Conservation (phyloP, 1,284 basidiomycete species). For the Leccinum pachyderme region DNA sequence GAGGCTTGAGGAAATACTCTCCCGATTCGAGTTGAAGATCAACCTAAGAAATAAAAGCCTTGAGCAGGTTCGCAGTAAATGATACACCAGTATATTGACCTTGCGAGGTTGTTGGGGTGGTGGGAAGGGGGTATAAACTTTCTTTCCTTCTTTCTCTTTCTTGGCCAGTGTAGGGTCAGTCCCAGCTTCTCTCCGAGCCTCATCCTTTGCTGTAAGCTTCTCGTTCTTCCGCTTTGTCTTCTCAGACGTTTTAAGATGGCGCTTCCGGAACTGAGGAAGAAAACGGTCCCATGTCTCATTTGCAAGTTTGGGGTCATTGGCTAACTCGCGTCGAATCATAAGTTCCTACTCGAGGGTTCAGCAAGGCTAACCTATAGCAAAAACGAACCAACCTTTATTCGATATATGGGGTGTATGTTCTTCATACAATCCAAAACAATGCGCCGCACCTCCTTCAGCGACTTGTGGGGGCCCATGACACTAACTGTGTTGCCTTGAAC, state of each 20-base stretch:
- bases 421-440: conserved; percentile 99
- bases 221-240: conserved; percentile 89
- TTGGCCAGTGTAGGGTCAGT: conserved; percentile 40
- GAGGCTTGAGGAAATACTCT: conserved; percentile 95
- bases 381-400: conserved; percentile 77
- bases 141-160: conserved; percentile 70
- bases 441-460: conserved; percentile 91
- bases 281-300: conserved; percentile 97
- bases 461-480: conserved; percentile 95
- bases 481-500: conserved; percentile 99
- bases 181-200: conserved; percentile 61
- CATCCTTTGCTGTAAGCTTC: conserved; percentile 51
- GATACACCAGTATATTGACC: conserved; percentile 37
- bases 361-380: conserved; percentile 1
- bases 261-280: conserved; percentile 94
- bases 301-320: conserved; percentile 96
- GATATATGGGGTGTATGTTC: conserved; percentile 99
- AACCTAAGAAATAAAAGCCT: conserved; percentile 46
- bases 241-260: conserved; percentile 88
- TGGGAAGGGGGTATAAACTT: conserved; percentile 99
- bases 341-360: conserved; percentile 66
- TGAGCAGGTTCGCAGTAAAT: conserved; percentile 10
- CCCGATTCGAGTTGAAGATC: conserved; percentile 95
- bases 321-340: conserved; percentile 97
- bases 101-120: conserved; percentile 93